phyloP scores from a whole-genome alignment of 176 grass and related monocot species.

The Puccinellia tenuiflora region DNA sequence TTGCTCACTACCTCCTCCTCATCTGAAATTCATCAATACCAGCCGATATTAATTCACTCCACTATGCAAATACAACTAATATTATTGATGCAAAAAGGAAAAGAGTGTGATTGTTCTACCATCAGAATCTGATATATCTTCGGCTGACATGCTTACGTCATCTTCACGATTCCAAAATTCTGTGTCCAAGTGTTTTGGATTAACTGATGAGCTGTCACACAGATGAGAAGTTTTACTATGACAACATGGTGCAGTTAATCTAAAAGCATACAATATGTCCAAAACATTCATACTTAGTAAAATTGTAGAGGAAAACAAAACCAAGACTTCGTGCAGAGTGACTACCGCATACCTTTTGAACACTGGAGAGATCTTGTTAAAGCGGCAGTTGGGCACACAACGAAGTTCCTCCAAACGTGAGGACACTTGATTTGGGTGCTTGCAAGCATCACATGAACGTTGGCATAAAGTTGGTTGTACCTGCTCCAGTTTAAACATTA shows the following conservation, averaged over 20 bases:
- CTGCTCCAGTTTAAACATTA: conserved; percentile 43
- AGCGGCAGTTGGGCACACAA: conserved; percentile 35
- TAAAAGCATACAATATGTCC: neutral
- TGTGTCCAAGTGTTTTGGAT: conserved; percentile 36
- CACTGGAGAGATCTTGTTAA: conserved; percentile 53
- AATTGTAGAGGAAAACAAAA: neutral
- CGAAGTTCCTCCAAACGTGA: conserved; percentile 55
- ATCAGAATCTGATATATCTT: conserved; percentile 91
- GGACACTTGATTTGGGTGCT: conserved; percentile 66
- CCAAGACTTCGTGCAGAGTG: neutral
- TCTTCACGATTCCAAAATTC: conserved; percentile 93
- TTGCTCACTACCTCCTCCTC: conserved; percentile 36
- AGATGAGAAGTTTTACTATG: conserved; percentile 23
- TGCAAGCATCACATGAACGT: conserved; percentile 79
- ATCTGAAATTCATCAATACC: conserved; percentile 32
- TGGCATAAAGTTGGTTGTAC: conserved; percentile 71
- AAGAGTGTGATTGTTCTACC: conserved; percentile 39
- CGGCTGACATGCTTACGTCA: conserved; percentile 54
- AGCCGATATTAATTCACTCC: conserved; percentile 10
- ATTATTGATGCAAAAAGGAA: neutral
- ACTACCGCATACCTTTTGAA: conserved; percentile 47
- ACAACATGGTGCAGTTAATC: neutral
- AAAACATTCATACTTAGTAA: neutral
- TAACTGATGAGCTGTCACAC: conserved; percentile 49
- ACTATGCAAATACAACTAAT: neutral